Conservation (phyloP, 805 yeast species). For the Zygotorulaspora sp. region DNA sequence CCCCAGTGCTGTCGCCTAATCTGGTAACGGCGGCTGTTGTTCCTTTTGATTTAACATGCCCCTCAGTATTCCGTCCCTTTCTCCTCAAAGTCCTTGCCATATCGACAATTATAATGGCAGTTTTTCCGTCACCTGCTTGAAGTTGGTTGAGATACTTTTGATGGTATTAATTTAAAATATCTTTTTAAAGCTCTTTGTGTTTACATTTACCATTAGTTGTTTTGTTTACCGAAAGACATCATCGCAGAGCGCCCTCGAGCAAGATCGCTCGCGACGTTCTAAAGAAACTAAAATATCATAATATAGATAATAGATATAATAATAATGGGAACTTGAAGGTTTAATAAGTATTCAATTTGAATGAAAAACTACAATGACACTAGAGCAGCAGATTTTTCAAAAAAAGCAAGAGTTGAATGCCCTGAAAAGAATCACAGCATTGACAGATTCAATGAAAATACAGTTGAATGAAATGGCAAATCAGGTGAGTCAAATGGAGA, state of each 20-base stretch:
- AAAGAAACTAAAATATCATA: no score
- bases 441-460: conserved; percentile 27
- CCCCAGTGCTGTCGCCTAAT: conserved; percentile 2
- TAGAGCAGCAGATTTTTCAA: conserved; percentile 17
- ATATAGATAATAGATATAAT: no score
- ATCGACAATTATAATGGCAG: neutral
- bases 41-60: conserved; percentile 5
- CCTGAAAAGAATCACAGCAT: conserved; percentile 23
- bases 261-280: neutral
- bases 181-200: neutral
- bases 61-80: conserved; percentile 5
- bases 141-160: no score
- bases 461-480: conserved; percentile 28
- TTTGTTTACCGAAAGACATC: conserved; percentile 4
- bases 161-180: no score
- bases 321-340: no score
- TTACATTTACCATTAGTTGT: neutral
- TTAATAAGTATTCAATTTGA: no score
- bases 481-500: conserved; percentile 25
- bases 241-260: neutral
- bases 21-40: conserved; percentile 5
- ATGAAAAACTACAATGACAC: no score
- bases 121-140: no score
- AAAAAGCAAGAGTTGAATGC: conserved; percentile 28
- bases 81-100: conserved; percentile 16